Base-by-base conservation (phyloP, 768 basidiomycete genomes). In the Mycena epipterygia region DNA sequence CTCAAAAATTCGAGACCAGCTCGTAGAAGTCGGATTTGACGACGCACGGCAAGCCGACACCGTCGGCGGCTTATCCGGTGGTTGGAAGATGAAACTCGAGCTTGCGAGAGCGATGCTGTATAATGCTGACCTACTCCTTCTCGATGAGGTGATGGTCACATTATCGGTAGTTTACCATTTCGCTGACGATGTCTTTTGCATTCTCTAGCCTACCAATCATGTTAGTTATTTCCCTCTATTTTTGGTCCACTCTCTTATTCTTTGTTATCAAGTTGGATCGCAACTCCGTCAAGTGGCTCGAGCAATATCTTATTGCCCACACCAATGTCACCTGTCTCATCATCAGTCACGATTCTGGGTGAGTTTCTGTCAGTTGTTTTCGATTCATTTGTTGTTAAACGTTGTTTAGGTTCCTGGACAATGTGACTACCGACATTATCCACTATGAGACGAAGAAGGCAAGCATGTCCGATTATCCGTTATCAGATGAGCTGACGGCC, bases 21-120 rank as follows among this genome's bases (percentile, higher is more conserved):
- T 99, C 8, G 72, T 86, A 14, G 95, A 94, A 76, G 96, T 98
- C 60, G 97, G 97, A 58, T 98, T 99, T 79, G 93, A 96, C 76
- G 94, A 94, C 74, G 87, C 84, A 53, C 88, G 95, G 67, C 97
- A 98, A 83, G 83, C 88, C 44, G 94, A 97, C 75, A 84, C 89
- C 59, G 96, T 98, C 69, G 95, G 93, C 55, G 92, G 94, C 46
- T 85, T 98, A 70, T 98, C 96, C 17, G 97, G 97, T 76, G 97
- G 97, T 48, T 99, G 97, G 97, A 99, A 99, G 85, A 98, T 99
- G 97, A 98, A 98, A 82, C 89, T 98, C 61, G 97, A 98, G 79
- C 88, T 99, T 44, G 96, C 95, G 11, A 86, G 97, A 74, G 97
- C 97, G 16, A 99, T 99, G 96, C 84, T 98, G 58, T 97, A 97